A percentile compares a stretch with the other conserved stretches of the same genome.
phyloP scores from a whole-genome alignment of 352 stramenopile species.

The Phytophthora pisi region DNA sequence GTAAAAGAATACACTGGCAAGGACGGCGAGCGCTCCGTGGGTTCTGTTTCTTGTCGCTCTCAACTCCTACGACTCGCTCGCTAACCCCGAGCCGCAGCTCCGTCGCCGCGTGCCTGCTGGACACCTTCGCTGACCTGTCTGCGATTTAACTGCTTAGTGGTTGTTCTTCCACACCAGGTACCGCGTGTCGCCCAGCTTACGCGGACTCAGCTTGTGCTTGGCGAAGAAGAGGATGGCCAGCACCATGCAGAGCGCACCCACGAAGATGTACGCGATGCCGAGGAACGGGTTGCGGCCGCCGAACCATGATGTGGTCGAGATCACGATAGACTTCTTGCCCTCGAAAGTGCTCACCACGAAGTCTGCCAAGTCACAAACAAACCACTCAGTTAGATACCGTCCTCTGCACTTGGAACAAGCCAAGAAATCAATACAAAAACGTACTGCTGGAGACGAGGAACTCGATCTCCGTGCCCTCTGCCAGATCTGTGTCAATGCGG shows the following conservation, averaged over 20 bases:
- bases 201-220: conserved; percentile 95
- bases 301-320: conserved; percentile 96
- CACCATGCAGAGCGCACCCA: conserved; percentile 94
- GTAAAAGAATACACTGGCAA: conserved; percentile 40
- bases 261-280: conserved; percentile 95
- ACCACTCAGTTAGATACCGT: conserved; percentile 2
- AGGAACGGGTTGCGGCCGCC: conserved; percentile 97
- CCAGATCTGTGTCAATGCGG: conserved; percentile 94
- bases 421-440: conserved; percentile 27
- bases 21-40: conserved; percentile 18
- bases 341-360: conserved; percentile 96
- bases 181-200: conserved; percentile 94
- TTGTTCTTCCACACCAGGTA: conserved; percentile 98
- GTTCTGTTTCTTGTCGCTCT: conserved; percentile 19
- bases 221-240: conserved; percentile 95
- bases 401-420: neutral
- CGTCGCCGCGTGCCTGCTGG: conserved; percentile 10
- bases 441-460: conserved; percentile 93
- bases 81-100: conserved; percentile 16
- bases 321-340: conserved; percentile 96
- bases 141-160: conserved; percentile 53
- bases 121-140: conserved; percentile 23
- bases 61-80: conserved; percentile 27
- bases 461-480: conserved; percentile 86
- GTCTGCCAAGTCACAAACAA: conserved; percentile 60